phyloP scores from a whole-genome alignment of 108 stramenopile genomes.

The Skeletonema grethae region DNA sequence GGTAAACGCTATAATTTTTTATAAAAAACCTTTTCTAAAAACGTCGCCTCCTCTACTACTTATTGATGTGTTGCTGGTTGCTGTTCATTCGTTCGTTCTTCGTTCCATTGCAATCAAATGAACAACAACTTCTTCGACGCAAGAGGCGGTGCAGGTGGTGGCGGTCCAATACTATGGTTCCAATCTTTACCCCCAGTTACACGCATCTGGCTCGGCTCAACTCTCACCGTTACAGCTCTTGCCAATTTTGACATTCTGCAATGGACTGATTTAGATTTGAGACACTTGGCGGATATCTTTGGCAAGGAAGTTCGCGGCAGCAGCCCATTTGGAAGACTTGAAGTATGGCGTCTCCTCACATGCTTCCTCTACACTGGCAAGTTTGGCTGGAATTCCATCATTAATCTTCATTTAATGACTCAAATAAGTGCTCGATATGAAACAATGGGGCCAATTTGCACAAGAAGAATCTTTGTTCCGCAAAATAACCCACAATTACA shows the following conservation, averaged over 20 bases:
- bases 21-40: no score
- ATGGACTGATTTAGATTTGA: constrained; percentile 19
- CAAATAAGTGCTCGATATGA: constrained; percentile 43
- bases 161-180: constrained; percentile 19
- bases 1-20: no score
- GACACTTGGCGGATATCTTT: constrained; percentile 19
- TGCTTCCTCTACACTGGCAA: constrained; percentile 43
- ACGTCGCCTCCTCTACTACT: no score
- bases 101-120: background rate
- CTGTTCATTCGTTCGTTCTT: no score
- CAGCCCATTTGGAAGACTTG: constrained; percentile 9
- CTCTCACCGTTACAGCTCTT: constrained; percentile 39
- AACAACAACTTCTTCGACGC: constrained; percentile 14
- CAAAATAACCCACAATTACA: background rate
- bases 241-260: constrained; percentile 38
- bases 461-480: constrained; percentile 15
- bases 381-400: constrained; percentile 27
- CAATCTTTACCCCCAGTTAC: constrained; percentile 43
- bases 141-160: constrained; percentile 10
- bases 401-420: constrained; percentile 33
- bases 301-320: background rate
- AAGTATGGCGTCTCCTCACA: constrained; percentile 38
- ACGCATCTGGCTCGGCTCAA: constrained; percentile 36
- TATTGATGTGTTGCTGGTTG: no score
- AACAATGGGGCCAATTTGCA: constrained; percentile 42